Evolutionary conservation across 441 rosid genomes (phyloP).

Genomic region (Populus hybrid): DNA sequence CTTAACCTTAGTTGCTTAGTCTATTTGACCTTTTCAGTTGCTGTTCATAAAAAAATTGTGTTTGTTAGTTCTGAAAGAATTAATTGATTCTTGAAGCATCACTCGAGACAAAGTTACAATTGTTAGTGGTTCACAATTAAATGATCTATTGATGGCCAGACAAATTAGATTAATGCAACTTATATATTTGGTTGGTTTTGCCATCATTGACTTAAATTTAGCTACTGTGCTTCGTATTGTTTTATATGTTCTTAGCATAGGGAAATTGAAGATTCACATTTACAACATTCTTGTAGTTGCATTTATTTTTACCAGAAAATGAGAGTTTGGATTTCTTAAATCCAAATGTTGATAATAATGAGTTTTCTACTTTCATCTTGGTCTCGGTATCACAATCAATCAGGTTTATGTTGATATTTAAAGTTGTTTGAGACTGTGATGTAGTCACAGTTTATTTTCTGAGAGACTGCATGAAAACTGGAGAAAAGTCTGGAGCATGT

Average conservation of each 20-base stretch:
- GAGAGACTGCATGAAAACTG: neutral
- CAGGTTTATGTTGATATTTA: neutral
- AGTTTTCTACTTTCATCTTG: neutral
- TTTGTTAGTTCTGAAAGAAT: neutral
- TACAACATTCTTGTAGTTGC: neutral
- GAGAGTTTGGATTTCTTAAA: neutral
- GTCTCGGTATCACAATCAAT: neutral
- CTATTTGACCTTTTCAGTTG: neutral
- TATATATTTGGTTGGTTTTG: neutral
- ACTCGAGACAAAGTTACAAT: neutral
- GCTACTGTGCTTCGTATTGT: neutral
- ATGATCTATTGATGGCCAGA: neutral
- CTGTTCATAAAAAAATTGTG: neutral
- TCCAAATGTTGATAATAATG: neutral
- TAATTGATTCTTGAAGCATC: neutral
- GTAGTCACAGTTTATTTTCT: neutral
- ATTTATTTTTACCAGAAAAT: neutral
- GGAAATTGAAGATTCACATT: neutral
- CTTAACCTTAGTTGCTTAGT: neutral
- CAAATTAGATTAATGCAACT: neutral
- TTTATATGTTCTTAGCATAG: neutral
- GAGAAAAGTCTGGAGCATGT: neutral
- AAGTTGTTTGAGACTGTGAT: neutral
- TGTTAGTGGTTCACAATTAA: neutral
- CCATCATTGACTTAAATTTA: neutral